Evolutionary conservation across 2,329 filamentous ascomycete species (phyloP), one percentile per base, ranked within the genome.

Genomic region (Intubia oerlemansii): DNA sequence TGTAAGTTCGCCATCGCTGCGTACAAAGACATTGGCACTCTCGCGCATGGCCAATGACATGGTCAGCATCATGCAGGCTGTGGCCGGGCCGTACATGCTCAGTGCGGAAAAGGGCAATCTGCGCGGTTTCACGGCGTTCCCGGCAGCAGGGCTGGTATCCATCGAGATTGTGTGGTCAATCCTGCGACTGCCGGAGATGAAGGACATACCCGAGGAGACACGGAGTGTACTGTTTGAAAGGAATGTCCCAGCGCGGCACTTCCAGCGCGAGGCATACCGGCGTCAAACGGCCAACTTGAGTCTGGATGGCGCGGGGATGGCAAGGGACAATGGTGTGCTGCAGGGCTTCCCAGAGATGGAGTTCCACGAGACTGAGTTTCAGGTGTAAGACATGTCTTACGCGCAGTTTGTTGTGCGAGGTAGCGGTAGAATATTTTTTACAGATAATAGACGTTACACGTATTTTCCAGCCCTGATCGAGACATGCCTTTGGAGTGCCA

Each of bases 11-110:
- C 25, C 38, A 4, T 29, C 24, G 1, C 32, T 40, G n/a, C 37
- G 37, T 3, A 34, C 37, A 12, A 39, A 40, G 28, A 39, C 38
- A 3, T 27, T 39, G 7, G 32, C 37, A 2, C 20, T 40, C 9
- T 30, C 38, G 5, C 33, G 37, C 4, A 25, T 34, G 24, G 32
- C 32, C n/a, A 35, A 33, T 26, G 38, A 40, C 25, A 12, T 36
- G 31, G 26, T 31, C 14, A 40, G 34, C 16, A 25, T 40, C 6
- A 17, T 32, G 5, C 38, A 40, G 27, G 34, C 38, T 2, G 36
- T 34, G 2, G 36, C 37, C 7, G 38, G 38, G 2, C 38, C 38
- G 2, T 40, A 36, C 28, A 40, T 40, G 38, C 26, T 40, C 5
- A 31, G 35, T 14, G 28, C 27, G 5, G 30, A 38, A 14, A 33